Evolutionary conservation across 257 asterid species (phyloP).

Genomic region (Ehretia macrophylla): DNA sequence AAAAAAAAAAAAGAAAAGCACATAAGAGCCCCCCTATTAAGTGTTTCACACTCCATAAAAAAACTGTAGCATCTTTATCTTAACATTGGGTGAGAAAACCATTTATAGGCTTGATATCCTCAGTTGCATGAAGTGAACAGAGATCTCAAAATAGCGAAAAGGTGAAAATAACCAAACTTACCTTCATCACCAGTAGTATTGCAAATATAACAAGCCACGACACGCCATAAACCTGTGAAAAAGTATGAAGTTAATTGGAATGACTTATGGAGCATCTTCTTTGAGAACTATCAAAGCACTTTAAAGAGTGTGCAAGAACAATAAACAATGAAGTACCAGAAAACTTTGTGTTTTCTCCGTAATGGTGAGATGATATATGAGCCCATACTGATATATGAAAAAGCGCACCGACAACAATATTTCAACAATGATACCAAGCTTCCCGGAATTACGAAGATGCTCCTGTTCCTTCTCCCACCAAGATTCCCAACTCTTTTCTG

Average conservation of each 20-base stretch:
- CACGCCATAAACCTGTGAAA: conserved; percentile 63
- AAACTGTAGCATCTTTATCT: background rate
- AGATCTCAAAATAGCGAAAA: background rate
- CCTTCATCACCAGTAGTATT: conserved; percentile 67
- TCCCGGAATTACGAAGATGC: conserved; percentile 73
- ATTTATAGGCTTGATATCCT: no score
- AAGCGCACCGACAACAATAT: conserved; percentile 78
- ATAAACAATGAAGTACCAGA: conserved; percentile 39
- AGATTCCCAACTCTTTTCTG: conserved; percentile 94
- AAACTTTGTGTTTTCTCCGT: conserved; percentile 34
- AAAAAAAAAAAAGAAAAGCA: no score
- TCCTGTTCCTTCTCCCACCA: conserved; percentile 95
- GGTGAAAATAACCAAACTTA: conserved; percentile 18
- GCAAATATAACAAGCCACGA: conserved; percentile 81
- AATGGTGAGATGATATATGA: conserved; percentile 80
- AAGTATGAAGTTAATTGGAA: conserved; percentile 1
- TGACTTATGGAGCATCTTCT: background rate
- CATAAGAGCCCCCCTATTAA: no score
- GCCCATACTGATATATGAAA: conserved; percentile 81
- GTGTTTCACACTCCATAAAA: no score
- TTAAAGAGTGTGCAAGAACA: background rate
- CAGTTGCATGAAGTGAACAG: background rate
- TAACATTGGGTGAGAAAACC: no score
- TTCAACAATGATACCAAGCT: conserved; percentile 65
- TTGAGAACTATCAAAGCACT: background rate